Percentiles rank a stretch among this genome's conserved stretches.
These are phyloP conservation scores for Cryptosporidium sp. DNA, from an alignment of 169 alveolate genomes.

Conservation along the genomic window DNA sequence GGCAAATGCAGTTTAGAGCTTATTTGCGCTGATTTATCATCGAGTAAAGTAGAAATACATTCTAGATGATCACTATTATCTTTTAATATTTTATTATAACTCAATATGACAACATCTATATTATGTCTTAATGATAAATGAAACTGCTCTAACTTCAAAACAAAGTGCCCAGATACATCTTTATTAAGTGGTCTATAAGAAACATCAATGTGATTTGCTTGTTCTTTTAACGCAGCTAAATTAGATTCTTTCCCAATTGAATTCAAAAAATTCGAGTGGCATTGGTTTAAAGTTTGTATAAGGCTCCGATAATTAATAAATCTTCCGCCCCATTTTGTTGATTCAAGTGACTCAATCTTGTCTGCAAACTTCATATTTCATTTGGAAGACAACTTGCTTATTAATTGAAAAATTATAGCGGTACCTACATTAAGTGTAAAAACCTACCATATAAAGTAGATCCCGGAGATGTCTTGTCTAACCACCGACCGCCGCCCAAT, in stretches of 20 bases:
- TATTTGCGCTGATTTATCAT: conserved; percentile 74
- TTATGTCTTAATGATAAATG: conserved; percentile 78
- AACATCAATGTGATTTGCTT: conserved; percentile 26
- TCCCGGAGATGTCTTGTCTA: conserved; percentile 21
- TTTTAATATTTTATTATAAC: conserved; percentile 71
- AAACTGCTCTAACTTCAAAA: conserved; percentile 67
- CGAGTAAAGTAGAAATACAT: conserved; percentile 76
- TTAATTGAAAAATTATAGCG: conserved; percentile 12
- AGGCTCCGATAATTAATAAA: conserved; percentile 75
- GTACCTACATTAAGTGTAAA: conserved; percentile 35
- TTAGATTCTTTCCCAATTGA: conserved; percentile 45
- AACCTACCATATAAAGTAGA: conserved; percentile 21
- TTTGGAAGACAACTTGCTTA: conserved; percentile 38
- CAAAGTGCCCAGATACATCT: conserved; percentile 31
- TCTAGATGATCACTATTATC: conserved; percentile 79
- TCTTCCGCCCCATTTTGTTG: conserved; percentile 78
- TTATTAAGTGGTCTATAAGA: conserved; percentile 61
- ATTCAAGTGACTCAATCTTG: conserved; percentile 74
- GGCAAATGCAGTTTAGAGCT: conserved; percentile 80
- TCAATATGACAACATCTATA: conserved; percentile 79
- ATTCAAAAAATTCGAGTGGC: conserved; percentile 33
- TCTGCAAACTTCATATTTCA: conserved; percentile 80
- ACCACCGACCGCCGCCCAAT: neutral
- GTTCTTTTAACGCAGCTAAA: conserved; percentile 39
- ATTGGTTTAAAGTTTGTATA: conserved; percentile 37